Evolutionary conservation across 78 protist species (phyloP).

Genomic region (Isochrysis galbana): DNA sequence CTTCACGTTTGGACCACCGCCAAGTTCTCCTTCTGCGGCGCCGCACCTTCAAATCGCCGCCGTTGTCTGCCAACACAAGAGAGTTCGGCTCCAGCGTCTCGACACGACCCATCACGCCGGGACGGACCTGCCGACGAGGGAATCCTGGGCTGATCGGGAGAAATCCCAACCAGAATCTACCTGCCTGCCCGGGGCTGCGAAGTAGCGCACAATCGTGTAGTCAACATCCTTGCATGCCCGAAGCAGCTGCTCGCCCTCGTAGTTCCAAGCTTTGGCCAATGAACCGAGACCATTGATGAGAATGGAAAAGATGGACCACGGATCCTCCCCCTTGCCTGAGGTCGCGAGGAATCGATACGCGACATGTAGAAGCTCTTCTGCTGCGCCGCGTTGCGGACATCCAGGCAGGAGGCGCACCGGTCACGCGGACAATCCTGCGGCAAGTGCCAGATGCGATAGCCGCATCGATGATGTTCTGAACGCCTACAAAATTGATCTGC

Average conservation of each 20-base stretch:
- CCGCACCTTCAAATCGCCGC: background rate
- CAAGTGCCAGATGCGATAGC: background rate
- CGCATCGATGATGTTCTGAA: background rate
- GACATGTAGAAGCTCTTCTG: no score
- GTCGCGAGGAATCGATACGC: no score
- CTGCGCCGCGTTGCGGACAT: no score
- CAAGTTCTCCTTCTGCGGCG: no score
- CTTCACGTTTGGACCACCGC: no score
- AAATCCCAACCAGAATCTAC: no score
- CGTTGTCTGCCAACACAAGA: background rate
- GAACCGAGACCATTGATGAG: background rate
- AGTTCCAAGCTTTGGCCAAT: background rate
- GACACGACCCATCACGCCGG: background rate
- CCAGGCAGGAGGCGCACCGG: no score
- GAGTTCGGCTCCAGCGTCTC: background rate
- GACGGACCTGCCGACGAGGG: no score
- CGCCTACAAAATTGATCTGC: background rate
- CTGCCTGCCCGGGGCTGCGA: no score
- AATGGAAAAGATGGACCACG: background rate
- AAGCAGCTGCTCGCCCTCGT: background rate
- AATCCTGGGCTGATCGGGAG: no score
- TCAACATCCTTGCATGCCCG: background rate
- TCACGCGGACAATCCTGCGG: background rate
- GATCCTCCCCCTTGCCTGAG: background rate
- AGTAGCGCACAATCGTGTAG: background rate